Percentiles rank a stretch among this genome's conserved stretches.
These are phyloP conservation scores for Limnanthes douglasii DNA, from an alignment of 345 rosid genomes.

Conservation along the genomic window DNA sequence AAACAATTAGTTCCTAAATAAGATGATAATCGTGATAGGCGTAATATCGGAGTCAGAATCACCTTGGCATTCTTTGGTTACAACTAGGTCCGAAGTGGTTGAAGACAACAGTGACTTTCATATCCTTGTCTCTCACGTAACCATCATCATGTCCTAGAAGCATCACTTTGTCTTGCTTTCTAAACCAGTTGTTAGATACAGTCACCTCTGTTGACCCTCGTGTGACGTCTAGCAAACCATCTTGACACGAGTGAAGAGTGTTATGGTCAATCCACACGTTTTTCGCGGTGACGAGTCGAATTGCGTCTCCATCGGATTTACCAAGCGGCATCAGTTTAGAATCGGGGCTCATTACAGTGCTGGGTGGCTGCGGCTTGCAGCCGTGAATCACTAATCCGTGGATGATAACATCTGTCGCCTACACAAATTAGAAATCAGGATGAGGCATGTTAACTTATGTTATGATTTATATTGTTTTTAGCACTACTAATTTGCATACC, in stretches of 20 bases:
- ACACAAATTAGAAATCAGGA: background rate
- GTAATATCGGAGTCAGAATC: background rate
- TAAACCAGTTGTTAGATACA: conserved; percentile 63
- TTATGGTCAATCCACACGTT: conserved; percentile 75
- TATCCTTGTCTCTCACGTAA: conserved; percentile 30
- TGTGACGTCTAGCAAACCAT: conserved; percentile 55
- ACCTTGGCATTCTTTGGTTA: conserved; percentile 83
- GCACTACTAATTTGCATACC: conserved; percentile 8
- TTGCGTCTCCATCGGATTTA: conserved; percentile 53
- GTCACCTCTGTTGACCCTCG: conserved; percentile 45
- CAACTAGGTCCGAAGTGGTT: conserved; percentile 82
- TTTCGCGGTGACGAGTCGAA: conserved; percentile 42
- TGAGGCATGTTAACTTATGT: too few relatives aligned
- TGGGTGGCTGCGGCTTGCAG: conserved; percentile 33
- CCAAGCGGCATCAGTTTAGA: conserved; percentile 24
- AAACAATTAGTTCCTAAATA: too few relatives aligned
- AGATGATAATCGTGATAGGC: background rate
- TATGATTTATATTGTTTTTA: background rate
- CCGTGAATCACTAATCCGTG: conserved; percentile 63
- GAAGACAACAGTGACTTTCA: conserved; percentile 53
- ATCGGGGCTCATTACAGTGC: conserved; percentile 45
- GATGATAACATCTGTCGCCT: conserved; percentile 51
- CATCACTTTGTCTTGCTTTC: conserved; percentile 78
- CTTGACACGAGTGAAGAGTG: conserved; percentile 42
- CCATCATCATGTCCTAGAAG: conserved; percentile 74